Evolutionary conservation across 768 basidiomycete genomes (phyloP).

Genomic region (Tylopilus sp.): DNA sequence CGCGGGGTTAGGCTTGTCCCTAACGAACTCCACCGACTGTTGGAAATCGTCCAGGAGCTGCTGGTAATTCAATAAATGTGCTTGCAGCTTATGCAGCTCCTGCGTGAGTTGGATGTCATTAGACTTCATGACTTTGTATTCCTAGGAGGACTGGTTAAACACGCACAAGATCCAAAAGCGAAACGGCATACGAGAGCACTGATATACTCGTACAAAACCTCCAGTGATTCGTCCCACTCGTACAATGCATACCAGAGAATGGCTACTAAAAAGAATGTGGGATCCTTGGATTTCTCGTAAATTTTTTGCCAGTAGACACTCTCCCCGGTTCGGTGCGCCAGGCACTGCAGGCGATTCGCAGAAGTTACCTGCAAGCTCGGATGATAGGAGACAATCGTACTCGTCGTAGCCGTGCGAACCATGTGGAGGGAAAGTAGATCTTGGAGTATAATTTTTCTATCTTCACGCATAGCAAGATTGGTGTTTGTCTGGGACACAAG

Average conservation of each 20-base stretch:
- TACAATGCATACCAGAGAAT: slow-evolving; percentile 59
- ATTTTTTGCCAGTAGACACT: slow-evolving; percentile 36
- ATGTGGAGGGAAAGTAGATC: slow-evolving; percentile 39
- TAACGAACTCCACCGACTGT: slow-evolving; percentile 49
- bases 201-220: slow-evolving; percentile 48
- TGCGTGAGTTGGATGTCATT: slow-evolving; percentile 46
- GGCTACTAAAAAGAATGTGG: slow-evolving; percentile 34
- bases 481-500: neutral
- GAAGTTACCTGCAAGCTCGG: slow-evolving; percentile 22
- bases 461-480: slow-evolving; percentile 3
- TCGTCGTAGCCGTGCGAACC: slow-evolving; percentile 31
- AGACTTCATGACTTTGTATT: slow-evolving; percentile 39
- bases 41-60: slow-evolving; percentile 52
- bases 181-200: slow-evolving; percentile 38
- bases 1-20: slow-evolving; percentile 47
- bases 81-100: slow-evolving; percentile 53
- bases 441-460: slow-evolving; percentile 21
- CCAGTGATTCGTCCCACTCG: slow-evolving; percentile 59
- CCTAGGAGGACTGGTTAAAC: slow-evolving; percentile 31
- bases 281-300: slow-evolving; percentile 27
- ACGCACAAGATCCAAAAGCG: neutral
- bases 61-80: slow-evolving; percentile 51
- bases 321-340: slow-evolving; percentile 26
- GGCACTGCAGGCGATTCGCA: slow-evolving; percentile 22
- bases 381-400: slow-evolving; percentile 36